Base-by-base conservation (phyloP, 1,284 basidiomycete genomes). In the Xerocomus amazonicus region DNA sequence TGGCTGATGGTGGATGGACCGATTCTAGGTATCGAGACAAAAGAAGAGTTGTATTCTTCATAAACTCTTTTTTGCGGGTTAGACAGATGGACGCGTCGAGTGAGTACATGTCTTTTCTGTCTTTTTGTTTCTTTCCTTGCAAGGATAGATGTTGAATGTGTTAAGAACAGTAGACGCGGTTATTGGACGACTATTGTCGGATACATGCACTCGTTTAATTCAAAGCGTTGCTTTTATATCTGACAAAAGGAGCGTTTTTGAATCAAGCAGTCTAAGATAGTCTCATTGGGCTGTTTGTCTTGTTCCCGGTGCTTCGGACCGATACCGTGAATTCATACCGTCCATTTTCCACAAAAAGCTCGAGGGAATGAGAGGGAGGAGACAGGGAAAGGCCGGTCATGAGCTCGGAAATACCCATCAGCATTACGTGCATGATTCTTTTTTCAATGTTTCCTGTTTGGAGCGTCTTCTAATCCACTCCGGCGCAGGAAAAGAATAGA, bases 11-110 rank as follows among this genome's bases (percentile, higher is more conserved):
- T 27, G 8, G 9, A 31, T 27, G 8, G 9, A 31, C 36, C 26
- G 34, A 26, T 40, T 23, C 4, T 23, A 74, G 73, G 75, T 45
- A 68, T 77, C 51, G 52, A 59, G 45, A 72, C 65, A 58, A 75
- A 74, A 68, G 75, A 77, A 56, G 76, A 77, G 50, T 59, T 77
- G 32, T 77, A 71, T 33, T 38, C 64, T 27, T 58, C 67, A 55
- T 70, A 50, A 71, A 28, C 38, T 9, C 29, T 23, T 6, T 3
- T 47, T 27, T 42, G 36, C 46, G 32, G n/a, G 23, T 31, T 29
- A 49, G 47, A 51, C 48, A 43, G 61, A 52, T 48, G 43, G 39
- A 48, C 43, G 16, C 40, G 43, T 53, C 37, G 43, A 48, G 61
- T 67, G 39, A 62, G 65, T 59, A 16, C 14, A 26, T 28, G 27